These are phyloP conservation scores for Hortiboletus campestris DNA, from an alignment of 768 basidiomycete genomes.

Conservation along the genomic window DNA sequence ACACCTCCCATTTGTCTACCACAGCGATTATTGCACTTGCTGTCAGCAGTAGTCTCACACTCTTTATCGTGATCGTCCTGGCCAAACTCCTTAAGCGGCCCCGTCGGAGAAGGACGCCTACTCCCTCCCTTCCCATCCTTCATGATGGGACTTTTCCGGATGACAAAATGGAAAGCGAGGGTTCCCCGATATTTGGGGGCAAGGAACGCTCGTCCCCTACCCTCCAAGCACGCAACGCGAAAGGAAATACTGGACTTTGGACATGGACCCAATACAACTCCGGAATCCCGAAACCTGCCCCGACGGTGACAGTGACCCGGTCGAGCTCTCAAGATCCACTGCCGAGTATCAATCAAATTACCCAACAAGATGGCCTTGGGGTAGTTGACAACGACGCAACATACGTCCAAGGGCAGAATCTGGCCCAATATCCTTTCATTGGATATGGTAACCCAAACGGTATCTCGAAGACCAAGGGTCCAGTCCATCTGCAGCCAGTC, in stretches of 20 bases:
- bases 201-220: constrained; percentile 54
- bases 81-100: constrained; percentile 50
- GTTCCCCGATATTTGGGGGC: constrained; percentile 78
- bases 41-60: constrained; percentile 47
- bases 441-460: constrained; percentile 23
- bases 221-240: constrained; percentile 30
- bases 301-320: constrained; percentile 22
- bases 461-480: constrained; percentile 25
- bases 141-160: constrained; percentile 53
- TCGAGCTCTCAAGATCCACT: constrained; percentile 20
- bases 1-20: constrained; percentile 39
- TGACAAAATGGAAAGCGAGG: constrained; percentile 46
- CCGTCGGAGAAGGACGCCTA: constrained; percentile 51
- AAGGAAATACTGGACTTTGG: constrained; percentile 46
- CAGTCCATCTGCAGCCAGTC: constrained; percentile 38
- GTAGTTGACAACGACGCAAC: constrained; percentile 6
- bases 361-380: constrained; percentile 6
- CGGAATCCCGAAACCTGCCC: constrained; percentile 30
- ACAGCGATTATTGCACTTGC: constrained; percentile 52
- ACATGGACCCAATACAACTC: constrained; percentile 57
- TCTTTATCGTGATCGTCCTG: constrained; percentile 49
- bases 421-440: constrained; percentile 22
- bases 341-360: constrained; percentile 6
- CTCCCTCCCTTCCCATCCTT: constrained; percentile 73
- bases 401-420: constrained; percentile 14